Evolutionary conservation across 345 rosid genomes (phyloP).

Genomic region (Camelina hispida): DNA sequence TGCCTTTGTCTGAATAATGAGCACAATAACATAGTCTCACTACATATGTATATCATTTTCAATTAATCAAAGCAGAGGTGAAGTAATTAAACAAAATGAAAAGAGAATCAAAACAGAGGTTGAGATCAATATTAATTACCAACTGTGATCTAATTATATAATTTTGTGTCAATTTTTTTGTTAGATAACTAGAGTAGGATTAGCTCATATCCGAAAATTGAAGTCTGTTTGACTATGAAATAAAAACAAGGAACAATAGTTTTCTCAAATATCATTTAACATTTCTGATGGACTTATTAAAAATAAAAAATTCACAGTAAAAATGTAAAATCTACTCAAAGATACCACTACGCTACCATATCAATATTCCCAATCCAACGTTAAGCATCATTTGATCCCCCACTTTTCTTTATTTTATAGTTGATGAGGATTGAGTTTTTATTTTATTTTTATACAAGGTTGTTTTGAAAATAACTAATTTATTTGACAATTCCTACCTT

Average conservation of each 20-base stretch:
- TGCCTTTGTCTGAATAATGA: constrained; percentile 29
- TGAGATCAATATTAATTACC: constrained; percentile 21
- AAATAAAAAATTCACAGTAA: not conserved
- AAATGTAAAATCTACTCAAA: not conserved
- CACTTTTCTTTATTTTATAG: too few species aligned
- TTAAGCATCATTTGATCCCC: not conserved
- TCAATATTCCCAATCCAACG: not conserved
- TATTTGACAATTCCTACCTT: not conserved
- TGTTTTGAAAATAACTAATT: not conserved
- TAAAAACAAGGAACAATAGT: not conserved
- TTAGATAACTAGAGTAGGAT: not conserved
- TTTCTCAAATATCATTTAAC: not conserved
- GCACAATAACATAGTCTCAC: not conserved
- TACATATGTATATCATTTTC: not conserved
- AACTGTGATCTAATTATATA: constrained; percentile 11
- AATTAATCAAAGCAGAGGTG: not conserved
- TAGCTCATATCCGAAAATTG: constrained; percentile 3
- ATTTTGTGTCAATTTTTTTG: not conserved
- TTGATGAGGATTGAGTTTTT: not conserved
- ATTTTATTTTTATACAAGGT: not conserved
- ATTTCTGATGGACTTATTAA: not conserved
- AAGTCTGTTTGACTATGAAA: not conserved
- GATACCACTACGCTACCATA: not conserved
- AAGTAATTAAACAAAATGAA: not conserved
- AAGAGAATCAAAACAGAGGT: not conserved